Evolutionary conservation across 2,329 filamentous ascomycete genomes (phyloP), one percentile per base, ranked within the genome.

Genomic region (Cladorrhinum sp.): DNA sequence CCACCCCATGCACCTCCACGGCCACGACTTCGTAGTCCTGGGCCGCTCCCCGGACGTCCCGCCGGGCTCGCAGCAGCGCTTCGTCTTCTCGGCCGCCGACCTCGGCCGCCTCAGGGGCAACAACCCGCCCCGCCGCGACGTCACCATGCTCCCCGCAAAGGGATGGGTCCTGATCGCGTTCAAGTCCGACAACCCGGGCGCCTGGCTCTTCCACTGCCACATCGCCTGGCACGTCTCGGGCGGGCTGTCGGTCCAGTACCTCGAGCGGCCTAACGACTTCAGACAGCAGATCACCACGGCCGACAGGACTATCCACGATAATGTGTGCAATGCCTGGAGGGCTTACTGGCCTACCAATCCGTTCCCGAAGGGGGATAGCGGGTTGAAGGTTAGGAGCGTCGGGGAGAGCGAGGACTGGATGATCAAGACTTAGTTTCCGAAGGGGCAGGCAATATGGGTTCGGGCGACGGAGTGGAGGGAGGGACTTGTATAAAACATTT

Each of bases 161-260:
- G 81, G 80, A 1, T 80, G 79, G 70, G 60, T 83, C 4, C 74
- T 79, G 1, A 70, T 83, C 9, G 80, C 77, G 0, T 83, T 81
- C 68, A 67, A 72, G 57, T 74, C 78, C 0, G 75, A 84, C 68
- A 83, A 83, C 64, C 81, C 81, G 0, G 81, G 81, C 51, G 69
- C 76, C 5, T 80, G 78, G 77, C 68, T 79, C n/a, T 73, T 80
- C 71, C 78, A 80, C 68, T 80, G 78, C 71, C 78, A 80, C 65
- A 79, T 81, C 60, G 76, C 77, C 20, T 81, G 76, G 79, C 82
- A 84, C 67, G 74, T 80, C 48, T 73, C 71, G 55, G 75, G 77
- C 60, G 81, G 80, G 21, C 73, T 85, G 16, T 77, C 75, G 6
- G 71, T 84, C 33, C 79, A 85, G 68, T 83, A 85, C 66, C 64